Percentiles rank a stretch among this genome's conserved stretches.
Conservation (phyloP, 345 rosid genomes). For the Ricinus communis region DNA sequence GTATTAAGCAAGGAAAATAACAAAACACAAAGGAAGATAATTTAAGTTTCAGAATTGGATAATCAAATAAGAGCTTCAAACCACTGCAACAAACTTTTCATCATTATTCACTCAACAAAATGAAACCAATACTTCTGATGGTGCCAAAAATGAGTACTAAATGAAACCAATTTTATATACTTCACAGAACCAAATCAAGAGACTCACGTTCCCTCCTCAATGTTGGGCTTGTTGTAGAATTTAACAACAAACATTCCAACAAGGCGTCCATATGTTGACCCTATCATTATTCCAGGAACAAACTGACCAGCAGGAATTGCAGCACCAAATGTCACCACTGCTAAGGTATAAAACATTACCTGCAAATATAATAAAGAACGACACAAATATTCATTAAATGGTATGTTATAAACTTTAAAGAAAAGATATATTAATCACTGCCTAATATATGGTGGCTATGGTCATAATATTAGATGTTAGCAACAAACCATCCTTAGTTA, state of each 20-base stretch:
- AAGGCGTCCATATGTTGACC: constrained; percentile 97
- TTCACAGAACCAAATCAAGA: constrained; percentile 8
- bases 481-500: neutral
- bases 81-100: neutral
- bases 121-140: neutral
- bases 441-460: too few species aligned
- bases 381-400: constrained; percentile 4
- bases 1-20: neutral
- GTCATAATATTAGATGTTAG: too few species aligned
- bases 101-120: neutral
- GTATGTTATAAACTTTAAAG: neutral
- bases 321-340: constrained; percentile 90
- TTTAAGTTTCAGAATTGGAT: neutral
- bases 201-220: constrained; percentile 99
- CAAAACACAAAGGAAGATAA: neutral
- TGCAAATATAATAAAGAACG: constrained; percentile 32
- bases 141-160: neutral
- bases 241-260: constrained; percentile 95
- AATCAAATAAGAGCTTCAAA: neutral
- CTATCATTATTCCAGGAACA: constrained; percentile 98
- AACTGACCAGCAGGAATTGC: constrained; percentile 99
- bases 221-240: constrained; percentile 82
- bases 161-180: neutral
- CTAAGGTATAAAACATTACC: constrained; percentile 94
- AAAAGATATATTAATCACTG: neutral